phyloP scores from a whole-genome alignment of 495 filamentous ascomycete genomes.

The Letharia columbiana region DNA sequence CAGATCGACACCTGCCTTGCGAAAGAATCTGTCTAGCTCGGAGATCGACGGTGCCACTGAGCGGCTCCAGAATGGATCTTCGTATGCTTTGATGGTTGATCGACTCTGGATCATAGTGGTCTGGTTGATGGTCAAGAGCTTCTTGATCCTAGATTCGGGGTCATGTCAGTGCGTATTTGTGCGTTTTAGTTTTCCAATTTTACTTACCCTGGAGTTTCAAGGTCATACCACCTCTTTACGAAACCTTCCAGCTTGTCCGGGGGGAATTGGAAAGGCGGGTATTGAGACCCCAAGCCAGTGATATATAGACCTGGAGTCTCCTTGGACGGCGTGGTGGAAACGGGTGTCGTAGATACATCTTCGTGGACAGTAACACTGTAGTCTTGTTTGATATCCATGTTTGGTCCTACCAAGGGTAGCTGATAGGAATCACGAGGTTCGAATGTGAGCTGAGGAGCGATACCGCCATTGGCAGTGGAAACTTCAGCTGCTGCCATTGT shows the following conservation, averaged over 20 bases:
- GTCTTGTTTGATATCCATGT: background rate
- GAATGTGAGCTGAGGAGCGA: background rate
- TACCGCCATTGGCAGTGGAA: background rate
- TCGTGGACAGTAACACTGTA: background rate
- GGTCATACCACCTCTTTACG: conserved; percentile 6
- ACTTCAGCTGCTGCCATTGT: conserved; percentile 3
- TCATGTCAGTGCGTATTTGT: background rate
- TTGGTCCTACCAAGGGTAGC: background rate
- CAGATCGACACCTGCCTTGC: conserved; percentile 47
- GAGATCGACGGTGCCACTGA: conserved; percentile 43
- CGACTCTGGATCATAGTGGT: conserved; percentile 51
- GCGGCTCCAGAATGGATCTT: conserved; percentile 44
- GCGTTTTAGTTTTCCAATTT: background rate
- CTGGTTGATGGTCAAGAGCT: conserved; percentile 49
- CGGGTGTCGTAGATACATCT: background rate
- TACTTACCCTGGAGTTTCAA: conserved; percentile 9
- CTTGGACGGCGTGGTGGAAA: background rate
- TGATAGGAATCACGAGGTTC: background rate
- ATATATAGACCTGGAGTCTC: conserved; percentile 11
- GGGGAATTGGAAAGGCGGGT: conserved; percentile 9
- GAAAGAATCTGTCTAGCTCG: conserved; percentile 45
- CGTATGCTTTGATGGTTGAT: conserved; percentile 44
- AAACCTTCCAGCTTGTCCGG: conserved; percentile 4
- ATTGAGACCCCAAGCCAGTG: conserved; percentile 11
- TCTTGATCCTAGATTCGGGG: conserved; percentile 25